Conservation (phyloP, 306 rosid genomes). For the Cercis canadensis region DNA sequence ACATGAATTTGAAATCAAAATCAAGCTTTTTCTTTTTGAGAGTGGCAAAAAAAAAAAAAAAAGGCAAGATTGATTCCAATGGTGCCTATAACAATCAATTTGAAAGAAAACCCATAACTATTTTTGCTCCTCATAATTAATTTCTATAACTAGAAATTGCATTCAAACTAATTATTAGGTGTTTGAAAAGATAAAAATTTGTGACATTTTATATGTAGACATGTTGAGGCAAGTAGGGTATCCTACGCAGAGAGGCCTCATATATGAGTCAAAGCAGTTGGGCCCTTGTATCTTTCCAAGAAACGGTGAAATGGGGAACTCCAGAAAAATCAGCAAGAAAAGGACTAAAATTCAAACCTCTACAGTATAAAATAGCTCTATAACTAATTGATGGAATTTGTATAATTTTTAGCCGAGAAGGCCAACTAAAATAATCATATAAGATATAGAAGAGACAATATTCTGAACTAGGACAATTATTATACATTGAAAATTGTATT, state of each 20-base stretch:
- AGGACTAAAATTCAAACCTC: slow-evolving; percentile 30
- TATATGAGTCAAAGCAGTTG: slow-evolving; percentile 46
- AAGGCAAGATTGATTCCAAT: slow-evolving; percentile 27
- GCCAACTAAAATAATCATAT: slow-evolving; percentile 13
- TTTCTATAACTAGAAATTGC: background rate
- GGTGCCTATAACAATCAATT: slow-evolving; percentile 1
- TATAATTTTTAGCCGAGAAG: slow-evolving; percentile 1
- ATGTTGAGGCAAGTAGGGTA: slow-evolving; percentile 47
- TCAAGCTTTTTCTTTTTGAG: slow-evolving; percentile 11
- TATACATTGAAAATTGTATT: slow-evolving; percentile 27
- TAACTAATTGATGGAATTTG: slow-evolving; percentile 36
- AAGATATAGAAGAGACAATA: slow-evolving; percentile 32
- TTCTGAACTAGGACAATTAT: slow-evolving; percentile 28
- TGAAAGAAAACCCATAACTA: slow-evolving; percentile 11
- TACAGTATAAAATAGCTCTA: slow-evolving; percentile 9
- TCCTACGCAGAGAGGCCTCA: slow-evolving; percentile 36
- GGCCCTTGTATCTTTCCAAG: slow-evolving; percentile 54
- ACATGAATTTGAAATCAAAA: slow-evolving; percentile 35
- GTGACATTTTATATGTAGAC: slow-evolving; percentile 11
- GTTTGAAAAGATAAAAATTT: slow-evolving; percentile 34
- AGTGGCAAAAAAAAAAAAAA: background rate
- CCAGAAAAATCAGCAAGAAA: slow-evolving; percentile 39
- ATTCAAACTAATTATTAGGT: slow-evolving; percentile 26
- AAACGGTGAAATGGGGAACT: slow-evolving; percentile 49
- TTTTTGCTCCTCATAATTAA: background rate